Conservation (phyloP, 306 rosid species). For the Acmispon strigosus region DNA sequence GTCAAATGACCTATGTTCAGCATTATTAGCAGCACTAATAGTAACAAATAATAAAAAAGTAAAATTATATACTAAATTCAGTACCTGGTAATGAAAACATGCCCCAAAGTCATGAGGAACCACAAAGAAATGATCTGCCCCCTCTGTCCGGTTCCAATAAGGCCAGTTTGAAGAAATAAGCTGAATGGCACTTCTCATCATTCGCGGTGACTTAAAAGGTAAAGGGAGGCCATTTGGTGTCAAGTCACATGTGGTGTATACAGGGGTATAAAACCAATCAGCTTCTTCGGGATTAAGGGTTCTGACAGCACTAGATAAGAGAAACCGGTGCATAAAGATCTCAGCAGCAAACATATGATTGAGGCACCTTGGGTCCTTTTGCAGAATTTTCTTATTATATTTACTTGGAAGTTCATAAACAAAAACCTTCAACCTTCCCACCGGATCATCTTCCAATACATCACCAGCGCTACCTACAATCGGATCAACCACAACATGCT, state of each 20-base stretch:
- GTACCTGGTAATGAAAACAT: constrained; percentile 95
- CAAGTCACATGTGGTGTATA: constrained; percentile 88
- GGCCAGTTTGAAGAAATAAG: constrained; percentile 98
- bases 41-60: background rate
- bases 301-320: constrained; percentile 84
- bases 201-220: constrained; percentile 93
- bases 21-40: background rate
- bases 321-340: constrained; percentile 93
- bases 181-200: constrained; percentile 98
- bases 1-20: background rate
- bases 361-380: constrained; percentile 89
- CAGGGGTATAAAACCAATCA: constrained; percentile 98
- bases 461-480: constrained; percentile 94
- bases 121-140: constrained; percentile 93
- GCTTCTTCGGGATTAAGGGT: constrained; percentile 97
- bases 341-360: constrained; percentile 98
- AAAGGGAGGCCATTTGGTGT: constrained; percentile 96
- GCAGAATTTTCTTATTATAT: constrained; percentile 91
- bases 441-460: constrained; percentile 95
- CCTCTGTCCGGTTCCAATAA: constrained; percentile 88
- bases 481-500: constrained; percentile 18
- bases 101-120: constrained; percentile 97
- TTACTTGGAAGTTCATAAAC: constrained; percentile 98
- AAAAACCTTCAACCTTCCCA: constrained; percentile 96
- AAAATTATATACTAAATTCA: constrained; percentile 2